Evolutionary conservation across 805 yeast genomes (phyloP), one percentile per base, ranked within the genome.

Genomic region (Ogataea haglerorum): DNA sequence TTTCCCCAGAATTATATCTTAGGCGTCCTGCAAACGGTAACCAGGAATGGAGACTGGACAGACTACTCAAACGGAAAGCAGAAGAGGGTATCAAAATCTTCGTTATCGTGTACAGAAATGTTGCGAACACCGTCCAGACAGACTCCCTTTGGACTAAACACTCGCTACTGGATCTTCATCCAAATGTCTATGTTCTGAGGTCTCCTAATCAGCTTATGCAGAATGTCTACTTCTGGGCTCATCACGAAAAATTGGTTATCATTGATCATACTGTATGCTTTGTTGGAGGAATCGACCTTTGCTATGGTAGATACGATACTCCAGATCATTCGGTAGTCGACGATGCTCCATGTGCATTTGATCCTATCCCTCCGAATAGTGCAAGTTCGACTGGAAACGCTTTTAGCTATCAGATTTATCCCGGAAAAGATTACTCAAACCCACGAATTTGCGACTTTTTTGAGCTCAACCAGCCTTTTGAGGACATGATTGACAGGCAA

Each of bases 181-280:
- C 80, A 18, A 93, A 93, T 57, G 79, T 93, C 36, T 91, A 86
- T 62, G 89, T 91, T 10, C 75, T 93, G 46, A 76, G 99, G 52
- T 90, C 97, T 1, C 99, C 99, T 5, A 90, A 93, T 53, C 99
- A 93, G 60, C 77, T 93, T 59, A 66, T 87, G 40, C 97, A 93
- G 58, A 86, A 87, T 51, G 91, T 96, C 0, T 85, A 80, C 55
- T 95, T 93, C 60, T 93, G 99, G 99, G 99, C 99, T 0, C 99
- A 93, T 67, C 99, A 93, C 66, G 99, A 93, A 57, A 93, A 93
- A 57, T 62, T 93, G 42, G 80, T 90, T 45, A 75, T 93, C 25
- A 69, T 93, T 43, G 99, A 93, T 62, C 86, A 86, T 49, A 82
- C 90, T 0, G 74, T 89, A 32, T 95, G 95, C 2, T 93, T 91